Evolutionary conservation across 2,329 filamentous ascomycete genomes (phyloP).

Genomic region (Leptographium radiaticola): DNA sequence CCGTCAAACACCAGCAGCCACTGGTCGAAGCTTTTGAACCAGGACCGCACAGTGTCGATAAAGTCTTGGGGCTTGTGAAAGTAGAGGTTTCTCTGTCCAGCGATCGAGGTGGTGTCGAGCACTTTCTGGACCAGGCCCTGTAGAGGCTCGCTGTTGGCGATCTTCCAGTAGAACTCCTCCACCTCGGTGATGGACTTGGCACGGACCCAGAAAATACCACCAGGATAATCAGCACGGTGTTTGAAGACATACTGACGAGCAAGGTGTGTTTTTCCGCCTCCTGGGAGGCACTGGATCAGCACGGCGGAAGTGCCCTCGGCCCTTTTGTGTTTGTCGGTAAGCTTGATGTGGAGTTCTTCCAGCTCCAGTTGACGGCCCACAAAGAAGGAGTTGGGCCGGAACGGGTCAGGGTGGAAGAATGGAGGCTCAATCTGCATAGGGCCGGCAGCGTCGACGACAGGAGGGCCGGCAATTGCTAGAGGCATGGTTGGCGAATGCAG

Average conservation of each 20-base stretch:
- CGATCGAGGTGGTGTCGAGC: slow-evolving; percentile 18
- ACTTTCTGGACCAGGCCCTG: slow-evolving; percentile 23
- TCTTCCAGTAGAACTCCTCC: slow-evolving; percentile 51
- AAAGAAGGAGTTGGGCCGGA: slow-evolving; percentile 50
- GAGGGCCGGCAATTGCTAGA: neutral
- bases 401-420: slow-evolving; percentile 38
- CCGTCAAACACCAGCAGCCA: slow-evolving; percentile 60
- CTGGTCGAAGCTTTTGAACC: slow-evolving; percentile 47
- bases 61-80: slow-evolving; percentile 29
- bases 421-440: slow-evolving; percentile 9
- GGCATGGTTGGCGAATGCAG: neutral
- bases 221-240: slow-evolving; percentile 45
- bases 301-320: slow-evolving; percentile 48
- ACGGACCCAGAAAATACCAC: slow-evolving; percentile 58
- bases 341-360: slow-evolving; percentile 41
- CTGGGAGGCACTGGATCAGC: slow-evolving; percentile 50
- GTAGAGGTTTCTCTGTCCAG: slow-evolving; percentile 7
- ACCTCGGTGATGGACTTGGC: slow-evolving; percentile 46
- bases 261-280: slow-evolving; percentile 56
- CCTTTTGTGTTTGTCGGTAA: slow-evolving; percentile 43
- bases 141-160: slow-evolving; percentile 43
- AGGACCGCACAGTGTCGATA: slow-evolving; percentile 43
- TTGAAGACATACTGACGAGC: slow-evolving; percentile 54
- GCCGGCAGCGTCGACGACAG: neutral
- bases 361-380: slow-evolving; percentile 47